These are phyloP conservation scores for Ustanciosporium gigantosporum DNA, from an alignment of 1,284 basidiomycete species.

Conservation along the genomic window DNA sequence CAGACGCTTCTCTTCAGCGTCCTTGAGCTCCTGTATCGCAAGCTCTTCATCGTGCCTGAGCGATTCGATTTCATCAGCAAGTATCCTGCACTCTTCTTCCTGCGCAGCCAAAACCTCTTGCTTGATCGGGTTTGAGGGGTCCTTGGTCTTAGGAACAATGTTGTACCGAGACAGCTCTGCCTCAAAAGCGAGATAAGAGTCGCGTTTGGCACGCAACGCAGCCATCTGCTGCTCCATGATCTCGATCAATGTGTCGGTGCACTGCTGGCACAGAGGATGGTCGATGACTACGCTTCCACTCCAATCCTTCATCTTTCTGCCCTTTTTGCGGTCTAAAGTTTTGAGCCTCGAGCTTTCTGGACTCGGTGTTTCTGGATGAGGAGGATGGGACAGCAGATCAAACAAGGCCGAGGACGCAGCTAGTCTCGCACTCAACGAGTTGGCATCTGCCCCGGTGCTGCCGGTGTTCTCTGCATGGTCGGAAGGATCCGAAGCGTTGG, in stretches of 20 bases:
- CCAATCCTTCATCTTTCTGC: conserved; percentile 2
- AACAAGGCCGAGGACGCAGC: conserved; percentile 31
- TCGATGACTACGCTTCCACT: conserved; percentile 66
- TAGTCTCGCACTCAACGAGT: conserved; percentile 20
- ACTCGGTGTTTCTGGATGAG: conserved; percentile 2
- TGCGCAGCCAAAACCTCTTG: conserved; percentile 2
- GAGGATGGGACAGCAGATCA: conserved; percentile 25
- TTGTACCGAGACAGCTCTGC: conserved; percentile 40
- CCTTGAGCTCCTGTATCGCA: conserved; percentile 20
- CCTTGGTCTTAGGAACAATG: conserved; percentile 11
- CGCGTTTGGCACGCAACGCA: conserved; percentile 85
- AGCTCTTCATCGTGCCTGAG: conserved; percentile 19
- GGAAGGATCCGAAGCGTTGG: not conserved
- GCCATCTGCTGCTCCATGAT: conserved; percentile 81
- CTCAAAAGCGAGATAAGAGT: conserved; percentile 68
- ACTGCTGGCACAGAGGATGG: conserved; percentile 93
- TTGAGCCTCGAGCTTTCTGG: not conserved
- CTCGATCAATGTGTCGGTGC: conserved; percentile 78
- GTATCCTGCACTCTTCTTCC: conserved; percentile 5
- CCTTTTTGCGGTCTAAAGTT: not conserved
- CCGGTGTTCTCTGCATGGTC: not conserved
- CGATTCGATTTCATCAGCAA: conserved; percentile 22
- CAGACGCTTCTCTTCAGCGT: conserved; percentile 53
- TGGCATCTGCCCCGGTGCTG: conserved; percentile 8
- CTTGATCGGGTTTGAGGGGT: conserved; percentile 2